Evolutionary conservation across 441 rosid genomes (phyloP).

Genomic region (Corymbia calophylla): DNA sequence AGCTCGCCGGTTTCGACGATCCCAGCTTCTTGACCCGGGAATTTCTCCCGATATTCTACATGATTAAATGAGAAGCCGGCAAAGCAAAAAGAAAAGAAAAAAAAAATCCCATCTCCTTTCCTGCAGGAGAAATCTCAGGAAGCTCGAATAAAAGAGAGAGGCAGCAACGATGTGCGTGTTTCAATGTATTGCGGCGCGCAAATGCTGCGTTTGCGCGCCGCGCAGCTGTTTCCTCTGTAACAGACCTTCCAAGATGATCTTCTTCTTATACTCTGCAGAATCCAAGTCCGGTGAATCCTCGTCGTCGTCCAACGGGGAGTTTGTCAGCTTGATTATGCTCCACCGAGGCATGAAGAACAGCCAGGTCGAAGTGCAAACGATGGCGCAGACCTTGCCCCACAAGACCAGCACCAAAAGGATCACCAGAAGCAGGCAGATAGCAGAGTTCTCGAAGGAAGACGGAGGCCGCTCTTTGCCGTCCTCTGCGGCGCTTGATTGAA

Average conservation of each 20-base stretch:
- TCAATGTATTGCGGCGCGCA: background rate
- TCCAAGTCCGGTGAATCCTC: background rate
- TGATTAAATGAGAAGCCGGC: background rate
- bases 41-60: background rate
- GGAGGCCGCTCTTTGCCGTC: background rate
- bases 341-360: slow-evolving; percentile 18
- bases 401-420: slow-evolving; percentile 24
- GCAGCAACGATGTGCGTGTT: background rate
- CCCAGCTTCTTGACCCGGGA: background rate
- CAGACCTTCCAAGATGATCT: slow-evolving; percentile 19
- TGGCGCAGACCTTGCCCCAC: slow-evolving; percentile 49
- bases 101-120: background rate
- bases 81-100: background rate
- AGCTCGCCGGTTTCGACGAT: background rate
- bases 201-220: background rate
- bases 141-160: background rate
- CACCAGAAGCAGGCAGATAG: slow-evolving; percentile 18
- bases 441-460: background rate
- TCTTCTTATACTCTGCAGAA: slow-evolving; percentile 23
- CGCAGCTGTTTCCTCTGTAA: slow-evolving; percentile 11
- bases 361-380: slow-evolving; percentile 38
- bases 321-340: background rate
- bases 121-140: background rate
- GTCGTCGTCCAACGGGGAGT: background rate
- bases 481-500: background rate